phyloP scores from a whole-genome alignment of 768 basidiomycete species.

The Daedaleopsis nitida region DNA sequence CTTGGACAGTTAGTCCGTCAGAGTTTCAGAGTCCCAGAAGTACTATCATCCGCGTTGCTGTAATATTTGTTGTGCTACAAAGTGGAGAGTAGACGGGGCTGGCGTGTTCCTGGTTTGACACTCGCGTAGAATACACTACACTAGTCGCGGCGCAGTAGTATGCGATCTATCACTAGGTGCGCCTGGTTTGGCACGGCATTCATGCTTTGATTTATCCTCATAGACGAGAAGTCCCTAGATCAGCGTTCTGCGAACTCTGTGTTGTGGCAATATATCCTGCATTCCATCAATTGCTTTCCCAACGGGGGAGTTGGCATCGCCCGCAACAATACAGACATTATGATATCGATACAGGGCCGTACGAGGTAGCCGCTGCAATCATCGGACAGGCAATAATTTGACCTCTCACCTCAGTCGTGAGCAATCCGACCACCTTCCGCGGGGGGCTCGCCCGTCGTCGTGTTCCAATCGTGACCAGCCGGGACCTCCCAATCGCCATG shows the following conservation, averaged over 20 bases:
- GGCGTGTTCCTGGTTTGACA: background rate
- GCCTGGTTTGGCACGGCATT: background rate
- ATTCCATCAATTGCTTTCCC: background rate
- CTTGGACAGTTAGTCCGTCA: background rate
- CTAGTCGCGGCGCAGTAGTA: background rate
- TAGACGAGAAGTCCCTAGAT: background rate
- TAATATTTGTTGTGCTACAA: background rate
- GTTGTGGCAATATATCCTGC: background rate
- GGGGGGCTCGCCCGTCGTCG: slow-evolving; percentile 67
- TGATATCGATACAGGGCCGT: too few species aligned
- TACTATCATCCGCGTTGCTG: background rate
- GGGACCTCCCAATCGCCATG: slow-evolving; percentile 73
- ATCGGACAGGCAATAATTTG: too few species aligned
- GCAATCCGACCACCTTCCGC: background rate
- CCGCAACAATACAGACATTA: too few species aligned
- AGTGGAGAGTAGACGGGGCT: too few species aligned
- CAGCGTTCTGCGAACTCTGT: background rate
- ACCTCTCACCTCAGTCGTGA: too few species aligned
- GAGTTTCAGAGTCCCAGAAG: background rate
- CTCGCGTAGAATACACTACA: background rate
- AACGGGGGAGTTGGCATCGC: too few species aligned
- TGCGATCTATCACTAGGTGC: background rate
- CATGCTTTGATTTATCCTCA: background rate
- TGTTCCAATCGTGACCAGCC: slow-evolving; percentile 65
- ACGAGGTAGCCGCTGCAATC: too few species aligned